Evolutionary conservation across 2,329 filamentous ascomycete species (phyloP).

Genomic region (Mycogone perniciosa): DNA sequence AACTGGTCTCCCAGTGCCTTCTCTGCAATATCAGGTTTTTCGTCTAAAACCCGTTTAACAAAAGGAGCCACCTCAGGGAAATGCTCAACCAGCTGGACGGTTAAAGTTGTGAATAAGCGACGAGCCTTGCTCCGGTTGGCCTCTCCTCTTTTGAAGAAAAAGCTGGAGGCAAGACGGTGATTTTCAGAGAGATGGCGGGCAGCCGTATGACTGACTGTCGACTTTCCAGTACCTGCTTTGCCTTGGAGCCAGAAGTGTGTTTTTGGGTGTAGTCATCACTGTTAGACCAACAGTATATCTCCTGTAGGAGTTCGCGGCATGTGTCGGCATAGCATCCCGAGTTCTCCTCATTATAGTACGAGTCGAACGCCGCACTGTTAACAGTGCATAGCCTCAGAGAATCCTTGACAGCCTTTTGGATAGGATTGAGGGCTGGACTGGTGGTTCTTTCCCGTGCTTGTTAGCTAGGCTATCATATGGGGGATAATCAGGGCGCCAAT

Average conservation of each 20-base stretch:
- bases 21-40: not conserved
- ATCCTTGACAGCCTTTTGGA: not conserved
- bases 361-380: not conserved
- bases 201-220: constrained; percentile 15
- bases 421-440: not conserved
- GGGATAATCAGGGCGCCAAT: not conserved
- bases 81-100: constrained; percentile 24
- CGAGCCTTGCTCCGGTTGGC: constrained; percentile 26
- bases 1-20: constrained; percentile 12
- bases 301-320: not conserved
- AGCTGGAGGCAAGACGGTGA: constrained; percentile 25
- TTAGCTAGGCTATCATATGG: not conserved
- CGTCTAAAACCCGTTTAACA: not conserved
- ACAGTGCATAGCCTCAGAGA: not conserved
- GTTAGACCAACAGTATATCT: constrained; percentile 5
- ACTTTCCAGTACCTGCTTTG: constrained; percentile 19
- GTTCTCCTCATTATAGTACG: not conserved
- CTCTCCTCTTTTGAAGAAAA: constrained; percentile 38
- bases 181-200: not conserved
- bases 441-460: not conserved
- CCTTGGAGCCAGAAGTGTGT: constrained; percentile 12
- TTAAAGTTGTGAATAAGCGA: constrained; percentile 35
- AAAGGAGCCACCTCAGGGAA: constrained; percentile 19
- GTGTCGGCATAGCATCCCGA: not conserved
- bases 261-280: not conserved